phyloP scores from a whole-genome alignment of 495 filamentous ascomycete genomes.

The Xylaria grammica region DNA sequence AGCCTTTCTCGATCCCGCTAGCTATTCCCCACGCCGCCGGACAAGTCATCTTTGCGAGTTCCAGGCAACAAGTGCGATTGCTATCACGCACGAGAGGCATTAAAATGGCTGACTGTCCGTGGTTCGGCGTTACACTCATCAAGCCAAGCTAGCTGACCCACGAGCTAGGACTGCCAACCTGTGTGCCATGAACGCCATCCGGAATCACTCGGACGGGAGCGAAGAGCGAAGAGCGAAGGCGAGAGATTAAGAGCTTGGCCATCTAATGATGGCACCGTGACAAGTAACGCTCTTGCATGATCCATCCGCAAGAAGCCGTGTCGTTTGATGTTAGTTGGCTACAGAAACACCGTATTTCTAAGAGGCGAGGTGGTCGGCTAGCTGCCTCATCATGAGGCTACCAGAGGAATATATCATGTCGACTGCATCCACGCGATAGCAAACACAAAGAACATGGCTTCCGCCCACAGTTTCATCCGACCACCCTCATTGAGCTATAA shows the following conservation, averaged over 20 bases:
- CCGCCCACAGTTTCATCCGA: not conserved
- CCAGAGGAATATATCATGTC: constrained; percentile 4
- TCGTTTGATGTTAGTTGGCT: not conserved
- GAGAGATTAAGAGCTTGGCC: not conserved
- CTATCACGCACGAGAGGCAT: not conserved
- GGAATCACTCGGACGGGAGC: not conserved
- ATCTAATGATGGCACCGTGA: too few relatives aligned
- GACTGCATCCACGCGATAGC: constrained; percentile 1
- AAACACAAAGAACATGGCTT: constrained; percentile 3
- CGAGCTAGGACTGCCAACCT: not conserved
- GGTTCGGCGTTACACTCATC: not conserved
- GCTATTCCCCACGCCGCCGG: not conserved
- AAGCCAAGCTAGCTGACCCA: not conserved
- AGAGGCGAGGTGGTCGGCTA: not conserved
- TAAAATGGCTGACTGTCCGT: not conserved
- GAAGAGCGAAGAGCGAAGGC: not conserved
- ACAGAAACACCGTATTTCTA: not conserved
- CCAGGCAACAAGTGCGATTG: not conserved
- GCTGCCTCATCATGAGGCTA: constrained; percentile 14
- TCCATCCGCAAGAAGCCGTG: not conserved
- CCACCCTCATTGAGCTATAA: not conserved
- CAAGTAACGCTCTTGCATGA: too few relatives aligned
- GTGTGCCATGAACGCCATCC: not conserved
- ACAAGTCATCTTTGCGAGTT: not conserved
- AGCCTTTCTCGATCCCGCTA: not conserved